Evolutionary conservation across 2,329 filamentous ascomycete genomes (phyloP).

Genomic region (Delphinella strobiligena): DNA sequence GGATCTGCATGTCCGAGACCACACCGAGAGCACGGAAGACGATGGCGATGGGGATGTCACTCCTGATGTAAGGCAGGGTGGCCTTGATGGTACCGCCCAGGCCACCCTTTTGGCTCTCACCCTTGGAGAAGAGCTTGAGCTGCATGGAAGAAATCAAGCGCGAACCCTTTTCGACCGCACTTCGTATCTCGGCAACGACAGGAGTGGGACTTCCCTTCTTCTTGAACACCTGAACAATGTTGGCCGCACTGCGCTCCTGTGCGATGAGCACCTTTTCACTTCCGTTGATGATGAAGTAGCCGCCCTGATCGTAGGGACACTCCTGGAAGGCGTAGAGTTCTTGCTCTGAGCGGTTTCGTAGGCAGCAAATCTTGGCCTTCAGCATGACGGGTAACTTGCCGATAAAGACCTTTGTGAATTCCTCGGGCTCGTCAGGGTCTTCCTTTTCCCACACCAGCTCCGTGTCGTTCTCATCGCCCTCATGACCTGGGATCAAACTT

Average conservation of each 20-base stretch:
- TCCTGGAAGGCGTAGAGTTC: slow-evolving; percentile 86
- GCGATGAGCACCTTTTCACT: slow-evolving; percentile 98
- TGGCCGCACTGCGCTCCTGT: slow-evolving; percentile 92
- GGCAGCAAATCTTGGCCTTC: slow-evolving; percentile 88
- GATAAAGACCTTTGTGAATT: slow-evolving; percentile 70
- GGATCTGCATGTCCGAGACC: slow-evolving; percentile 93
- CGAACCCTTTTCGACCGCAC: slow-evolving; percentile 91
- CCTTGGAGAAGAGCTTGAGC: slow-evolving; percentile 81
- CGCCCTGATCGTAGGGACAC: slow-evolving; percentile 95
- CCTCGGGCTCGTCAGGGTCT: slow-evolving; percentile 21
- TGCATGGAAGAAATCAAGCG: slow-evolving; percentile 85
- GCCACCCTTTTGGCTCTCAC: slow-evolving; percentile 63
- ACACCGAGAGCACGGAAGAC: slow-evolving; percentile 93
- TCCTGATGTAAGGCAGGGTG: slow-evolving; percentile 86
- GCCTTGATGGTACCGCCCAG: slow-evolving; percentile 83
- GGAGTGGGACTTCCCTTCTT: slow-evolving; percentile 92
- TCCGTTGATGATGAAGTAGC: slow-evolving; percentile 98
- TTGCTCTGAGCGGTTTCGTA: slow-evolving; percentile 72
- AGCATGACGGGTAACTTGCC: slow-evolving; percentile 97
- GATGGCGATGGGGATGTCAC: slow-evolving; percentile 84
- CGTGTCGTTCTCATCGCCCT: slow-evolving; percentile 32
- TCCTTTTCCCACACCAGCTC: slow-evolving; percentile 34
- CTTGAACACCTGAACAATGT: slow-evolving; percentile 98
- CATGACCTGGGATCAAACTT: slow-evolving; percentile 32
- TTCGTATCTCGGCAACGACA: slow-evolving; percentile 90